These are phyloP conservation scores for Lolium perenne DNA, from an alignment of 176 grass and related monocot genomes.

Conservation along the genomic window DNA sequence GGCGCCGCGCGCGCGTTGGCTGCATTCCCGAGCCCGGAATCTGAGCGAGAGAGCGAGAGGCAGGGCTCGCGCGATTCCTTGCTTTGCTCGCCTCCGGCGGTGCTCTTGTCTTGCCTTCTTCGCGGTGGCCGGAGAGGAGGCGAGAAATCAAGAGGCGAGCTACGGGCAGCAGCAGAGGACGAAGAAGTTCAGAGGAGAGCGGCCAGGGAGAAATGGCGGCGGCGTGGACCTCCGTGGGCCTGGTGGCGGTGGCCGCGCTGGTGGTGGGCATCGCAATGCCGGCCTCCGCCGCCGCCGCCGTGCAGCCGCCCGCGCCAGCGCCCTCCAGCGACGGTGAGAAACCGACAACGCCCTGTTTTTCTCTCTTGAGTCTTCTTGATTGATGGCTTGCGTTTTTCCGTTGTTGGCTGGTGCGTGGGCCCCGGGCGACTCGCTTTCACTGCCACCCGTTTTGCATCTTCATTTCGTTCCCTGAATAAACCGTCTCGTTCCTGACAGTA, in stretches of 20 bases:
- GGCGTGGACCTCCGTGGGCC: conserved; percentile 28
- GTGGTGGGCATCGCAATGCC: conserved; percentile 48
- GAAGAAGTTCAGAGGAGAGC: background rate
- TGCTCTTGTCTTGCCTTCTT: background rate
- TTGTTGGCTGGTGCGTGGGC: background rate
- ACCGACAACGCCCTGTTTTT: background rate
- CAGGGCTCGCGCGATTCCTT: background rate
- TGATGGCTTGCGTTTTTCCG: too few species aligned
- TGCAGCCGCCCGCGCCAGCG: conserved; percentile 31
- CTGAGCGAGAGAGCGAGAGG: background rate
- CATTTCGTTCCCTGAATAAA: background rate
- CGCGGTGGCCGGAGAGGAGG: background rate
- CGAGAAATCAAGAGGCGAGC: background rate
- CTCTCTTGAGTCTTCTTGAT: background rate
- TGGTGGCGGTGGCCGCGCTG: conserved; percentile 31
- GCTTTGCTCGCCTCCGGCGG: background rate
- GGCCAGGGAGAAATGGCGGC: background rate
- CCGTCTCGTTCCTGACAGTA: background rate
- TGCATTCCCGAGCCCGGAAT: conserved; percentile 11
- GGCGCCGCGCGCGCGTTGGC: conserved; percentile 28
- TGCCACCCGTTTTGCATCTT: background rate
- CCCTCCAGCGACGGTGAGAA: conserved; percentile 43
- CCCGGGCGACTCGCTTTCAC: background rate
- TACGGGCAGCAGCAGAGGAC: background rate
- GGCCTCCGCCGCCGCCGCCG: conserved; percentile 28